Evolutionary conservation across 2,329 filamentous ascomycete species (phyloP), one percentile per base, ranked within the genome.

Genomic region (Colletotrichum higginsianum): DNA sequence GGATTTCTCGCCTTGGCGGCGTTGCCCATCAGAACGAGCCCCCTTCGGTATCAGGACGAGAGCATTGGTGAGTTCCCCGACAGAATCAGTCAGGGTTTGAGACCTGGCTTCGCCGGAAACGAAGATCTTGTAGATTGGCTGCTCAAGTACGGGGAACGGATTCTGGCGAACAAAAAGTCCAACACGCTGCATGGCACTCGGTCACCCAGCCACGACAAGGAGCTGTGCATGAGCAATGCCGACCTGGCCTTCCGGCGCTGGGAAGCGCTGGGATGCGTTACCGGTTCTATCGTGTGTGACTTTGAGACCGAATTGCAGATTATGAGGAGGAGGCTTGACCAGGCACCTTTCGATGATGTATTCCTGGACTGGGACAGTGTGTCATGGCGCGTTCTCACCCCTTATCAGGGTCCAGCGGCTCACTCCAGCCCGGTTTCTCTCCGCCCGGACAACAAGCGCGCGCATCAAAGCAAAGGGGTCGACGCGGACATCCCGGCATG

Each of bases 221-320:
- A 68, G 42, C 2, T 52, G 44, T 68, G 61, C 7, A 40, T 68
- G 35, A 23, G 21, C 21, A 65, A 68, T 15, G 66, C 66, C 2
- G 35, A 18, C 8, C 30, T 52, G 21, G 52, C 66, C 15, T 68
- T 68, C 21, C 40, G 47, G 11, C 61, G 52, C 13, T 72, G 69
- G 69, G 53, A 15, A 5, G 18, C 53, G 8, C 44, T 57, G 9
- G 69, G 65, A 1, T 16, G n/a, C 3, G 30, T 67, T 13, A 40
- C 40, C 7, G 15, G 3, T 2, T 30, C 57, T 0, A 9, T 55
- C 2, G 49, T 38, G 0, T 15, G 0, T 6, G 61, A 65, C 8
- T 65, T 65, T 7, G 35, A 65, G 3, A 16, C 1, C 21, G 40
- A 55, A 12, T 42, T 50, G 26, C 18, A 38, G 21, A 30, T 12